Conservation (phyloP, 2,329 filamentous ascomycete genomes). For the Penicillium sp. region DNA sequence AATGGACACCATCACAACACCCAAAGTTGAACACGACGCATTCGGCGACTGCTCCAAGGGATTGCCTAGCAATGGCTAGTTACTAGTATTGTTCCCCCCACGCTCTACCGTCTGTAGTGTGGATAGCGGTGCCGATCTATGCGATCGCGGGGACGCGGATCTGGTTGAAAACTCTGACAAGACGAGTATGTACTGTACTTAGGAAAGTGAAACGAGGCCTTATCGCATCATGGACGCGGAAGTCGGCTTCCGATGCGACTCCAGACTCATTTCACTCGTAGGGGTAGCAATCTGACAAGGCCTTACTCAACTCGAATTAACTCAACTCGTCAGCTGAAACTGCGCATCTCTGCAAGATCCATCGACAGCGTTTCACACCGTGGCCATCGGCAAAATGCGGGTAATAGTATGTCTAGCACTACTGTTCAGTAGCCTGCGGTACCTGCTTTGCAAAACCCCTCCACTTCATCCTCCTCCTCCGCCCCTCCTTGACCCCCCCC, state of each 20-base stretch:
- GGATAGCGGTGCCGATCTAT: conserved; percentile 17
- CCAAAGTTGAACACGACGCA: not conserved
- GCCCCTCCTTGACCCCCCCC: not conserved
- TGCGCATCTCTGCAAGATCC: not conserved
- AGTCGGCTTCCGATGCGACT: conserved; percentile 11
- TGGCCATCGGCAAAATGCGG: conserved; percentile 26
- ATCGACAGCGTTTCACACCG: not conserved
- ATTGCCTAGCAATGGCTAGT: not conserved
- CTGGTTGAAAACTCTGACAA: conserved; percentile 8
- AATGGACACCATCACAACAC: not conserved
- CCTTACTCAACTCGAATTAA: not conserved
- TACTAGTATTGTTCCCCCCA: conserved; percentile 7
- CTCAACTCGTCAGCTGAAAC: conserved; percentile 19
- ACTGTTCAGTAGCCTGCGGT: not conserved
- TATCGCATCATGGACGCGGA: conserved; percentile 6
- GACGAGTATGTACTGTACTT: not conserved
- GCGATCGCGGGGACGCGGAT: conserved; percentile 19
- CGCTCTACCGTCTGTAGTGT: conserved; percentile 16
- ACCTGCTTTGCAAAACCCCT: conserved; percentile 9
- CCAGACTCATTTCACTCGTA: not conserved
- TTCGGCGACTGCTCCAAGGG: not conserved
- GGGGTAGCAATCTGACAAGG: not conserved
- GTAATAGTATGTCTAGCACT: conserved; percentile 14
- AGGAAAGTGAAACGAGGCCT: conserved; percentile 16
- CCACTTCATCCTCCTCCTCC: not conserved